phyloP scores from a whole-genome alignment of 2,329 filamentous ascomycete species.

The Trichoderma brevicompactum region DNA sequence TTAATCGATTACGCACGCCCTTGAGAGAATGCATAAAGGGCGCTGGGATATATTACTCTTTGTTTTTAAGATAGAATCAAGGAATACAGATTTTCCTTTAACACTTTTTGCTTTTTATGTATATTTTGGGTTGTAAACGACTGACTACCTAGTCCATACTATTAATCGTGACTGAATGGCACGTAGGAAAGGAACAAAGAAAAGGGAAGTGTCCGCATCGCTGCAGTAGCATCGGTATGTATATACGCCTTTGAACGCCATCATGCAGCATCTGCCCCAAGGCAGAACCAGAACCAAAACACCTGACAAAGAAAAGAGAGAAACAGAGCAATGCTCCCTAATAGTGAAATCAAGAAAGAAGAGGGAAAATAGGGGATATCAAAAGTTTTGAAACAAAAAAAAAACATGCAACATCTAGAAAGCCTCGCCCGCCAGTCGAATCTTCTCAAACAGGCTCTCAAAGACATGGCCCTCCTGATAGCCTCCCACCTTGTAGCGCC shows the following conservation, averaged over 20 bases:
- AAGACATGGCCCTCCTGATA: conserved; percentile 71
- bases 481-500: conserved; percentile 69
- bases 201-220: neutral
- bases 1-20: neutral
- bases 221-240: too few relatives aligned
- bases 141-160: too few relatives aligned
- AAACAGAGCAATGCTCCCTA: too few relatives aligned
- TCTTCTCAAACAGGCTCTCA: conserved; percentile 66
- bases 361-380: neutral
- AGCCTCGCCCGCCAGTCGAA: conserved; percentile 39
- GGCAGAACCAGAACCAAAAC: too few relatives aligned
- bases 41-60: neutral
- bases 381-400: neutral
- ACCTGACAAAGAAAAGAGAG: too few relatives aligned
- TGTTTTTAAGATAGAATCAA: conserved; percentile 2
- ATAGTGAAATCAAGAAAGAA: neutral
- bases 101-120: neutral
- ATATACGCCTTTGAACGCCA: too few relatives aligned
- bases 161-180: neutral
- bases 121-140: too few relatives aligned
- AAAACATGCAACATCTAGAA: neutral
- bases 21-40: conserved; percentile 10
- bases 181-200: too few relatives aligned
- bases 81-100: neutral
- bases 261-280: too few relatives aligned